Evolutionary conservation across 2,329 filamentous ascomycete genomes (phyloP).

Genomic region (Knufia fluminis): DNA sequence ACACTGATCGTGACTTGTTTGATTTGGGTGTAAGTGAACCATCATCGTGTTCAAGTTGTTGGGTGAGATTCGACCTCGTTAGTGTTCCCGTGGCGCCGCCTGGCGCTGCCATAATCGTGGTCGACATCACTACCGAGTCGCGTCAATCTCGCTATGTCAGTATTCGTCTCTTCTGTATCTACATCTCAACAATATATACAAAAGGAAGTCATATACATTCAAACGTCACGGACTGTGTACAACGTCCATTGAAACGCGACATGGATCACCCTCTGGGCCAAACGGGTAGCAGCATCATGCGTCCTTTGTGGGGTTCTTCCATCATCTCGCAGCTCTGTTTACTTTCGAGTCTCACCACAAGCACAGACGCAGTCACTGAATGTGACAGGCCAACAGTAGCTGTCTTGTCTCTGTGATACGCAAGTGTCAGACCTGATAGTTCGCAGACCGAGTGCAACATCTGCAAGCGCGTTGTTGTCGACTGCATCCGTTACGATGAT

Average conservation of each 20-base stretch:
- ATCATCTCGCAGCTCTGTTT: neutral
- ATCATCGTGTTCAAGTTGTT: slow-evolving; percentile 20
- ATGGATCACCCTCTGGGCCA: neutral
- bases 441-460: too few species aligned
- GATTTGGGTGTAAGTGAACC: slow-evolving; percentile 19
- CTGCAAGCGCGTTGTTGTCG: too few species aligned
- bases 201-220: neutral
- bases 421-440: too few species aligned
- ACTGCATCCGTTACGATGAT: too few species aligned
- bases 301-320: slow-evolving; percentile 2
- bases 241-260: neutral
- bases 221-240: neutral
- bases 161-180: neutral
- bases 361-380: neutral
- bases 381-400: too few species aligned
- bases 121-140: slow-evolving; percentile 13
- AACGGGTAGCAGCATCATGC: slow-evolving; percentile 1
- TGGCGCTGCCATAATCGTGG: slow-evolving; percentile 16
- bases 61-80: slow-evolving; percentile 17
- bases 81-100: slow-evolving; percentile 11
- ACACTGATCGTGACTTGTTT: slow-evolving; percentile 53
- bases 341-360: neutral
- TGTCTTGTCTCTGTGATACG: too few species aligned
- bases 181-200: neutral
- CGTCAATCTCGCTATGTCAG: neutral